Percentiles rank a stretch among this genome's conserved stretches.
These are phyloP conservation scores for Malus orientalis DNA, from an alignment of 306 rosid genomes.

Conservation along the genomic window DNA sequence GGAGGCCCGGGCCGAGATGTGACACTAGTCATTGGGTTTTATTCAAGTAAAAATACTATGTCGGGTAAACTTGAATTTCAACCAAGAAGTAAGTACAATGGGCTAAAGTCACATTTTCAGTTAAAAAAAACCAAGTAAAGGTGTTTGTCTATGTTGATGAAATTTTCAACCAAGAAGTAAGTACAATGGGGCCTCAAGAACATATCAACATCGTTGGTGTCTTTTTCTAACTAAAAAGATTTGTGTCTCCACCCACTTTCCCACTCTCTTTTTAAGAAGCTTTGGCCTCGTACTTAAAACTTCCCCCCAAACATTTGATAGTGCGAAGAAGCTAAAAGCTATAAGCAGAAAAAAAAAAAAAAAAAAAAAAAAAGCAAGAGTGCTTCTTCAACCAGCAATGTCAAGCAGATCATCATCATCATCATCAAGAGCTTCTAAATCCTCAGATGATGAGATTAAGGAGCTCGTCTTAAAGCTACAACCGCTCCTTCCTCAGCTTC, in stretches of 20 bases:
- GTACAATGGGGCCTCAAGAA: background rate
- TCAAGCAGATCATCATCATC: conserved; percentile 13
- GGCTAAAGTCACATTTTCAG: too few species aligned
- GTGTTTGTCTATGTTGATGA: too few species aligned
- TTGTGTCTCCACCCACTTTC: background rate
- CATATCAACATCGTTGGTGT: conserved; percentile 3
- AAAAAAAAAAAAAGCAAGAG: background rate
- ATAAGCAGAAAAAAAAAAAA: background rate
- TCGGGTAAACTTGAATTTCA: too few species aligned
- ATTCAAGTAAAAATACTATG: too few species aligned
- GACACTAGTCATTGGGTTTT: too few species aligned
- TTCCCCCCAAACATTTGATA: background rate
- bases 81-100: too few species aligned
- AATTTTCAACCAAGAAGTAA: background rate
- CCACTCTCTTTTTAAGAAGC: conserved; percentile 10
- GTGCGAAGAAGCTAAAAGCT: background rate
- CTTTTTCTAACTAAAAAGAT: background rate
- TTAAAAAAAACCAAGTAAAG: too few species aligned
- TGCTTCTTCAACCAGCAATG: conserved; percentile 7
- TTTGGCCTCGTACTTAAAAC: conserved; percentile 1
- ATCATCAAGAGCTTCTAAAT: conserved; percentile 9
- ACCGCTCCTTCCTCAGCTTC: conserved; percentile 26
- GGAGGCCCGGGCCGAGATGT: too few species aligned
- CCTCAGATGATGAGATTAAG: conserved; percentile 17
- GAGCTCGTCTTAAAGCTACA: conserved; percentile 29